A percentile compares a stretch with the other conserved stretches of the same genome.
These are phyloP conservation scores for Aspergillus latus DNA, from an alignment of 2,329 filamentous ascomycete genomes.

Conservation along the genomic window DNA sequence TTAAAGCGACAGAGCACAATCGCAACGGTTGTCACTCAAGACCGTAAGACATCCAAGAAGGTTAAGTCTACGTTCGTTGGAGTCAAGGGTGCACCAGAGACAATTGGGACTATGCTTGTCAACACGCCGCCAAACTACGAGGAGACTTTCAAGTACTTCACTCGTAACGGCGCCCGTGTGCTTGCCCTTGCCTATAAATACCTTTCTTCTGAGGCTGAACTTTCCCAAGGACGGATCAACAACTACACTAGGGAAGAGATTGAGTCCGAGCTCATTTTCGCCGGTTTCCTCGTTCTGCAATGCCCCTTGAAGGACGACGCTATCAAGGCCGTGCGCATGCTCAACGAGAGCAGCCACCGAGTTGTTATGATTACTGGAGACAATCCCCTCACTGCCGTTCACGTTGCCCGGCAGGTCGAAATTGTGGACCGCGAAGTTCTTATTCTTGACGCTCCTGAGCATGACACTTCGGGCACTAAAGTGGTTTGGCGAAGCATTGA, in stretches of 20 bases:
- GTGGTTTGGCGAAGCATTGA: conserved; percentile 95
- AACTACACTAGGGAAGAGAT: conserved; percentile 91
- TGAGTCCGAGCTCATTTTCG: conserved; percentile 80
- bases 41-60: conserved; percentile 72
- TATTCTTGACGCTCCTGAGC: conserved; percentile 91
- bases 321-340: conserved; percentile 88
- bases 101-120: conserved; percentile 89
- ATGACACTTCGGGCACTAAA: conserved; percentile 75
- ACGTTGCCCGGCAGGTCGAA: conserved; percentile 92
- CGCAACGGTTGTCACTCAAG: conserved; percentile 72
- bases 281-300: conserved; percentile 92
- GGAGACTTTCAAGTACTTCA: conserved; percentile 98
- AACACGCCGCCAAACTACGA: conserved; percentile 84
- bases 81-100: conserved; percentile 97
- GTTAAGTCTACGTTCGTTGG: conserved; percentile 84
- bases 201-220: conserved; percentile 75
- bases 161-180: conserved; percentile 90
- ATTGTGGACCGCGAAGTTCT: conserved; percentile 95
- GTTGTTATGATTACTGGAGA: conserved; percentile 99
- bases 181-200: conserved; percentile 93
- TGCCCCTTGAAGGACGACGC: conserved; percentile 96
- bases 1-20: conserved; percentile 95
- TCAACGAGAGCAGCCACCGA: conserved; percentile 97
- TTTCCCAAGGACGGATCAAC: conserved; percentile 83
- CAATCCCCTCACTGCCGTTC: conserved; percentile 92